Base-by-base conservation (phyloP, 2,329 filamentous ascomycete genomes). In the Plectosphaerella plurivora region DNA sequence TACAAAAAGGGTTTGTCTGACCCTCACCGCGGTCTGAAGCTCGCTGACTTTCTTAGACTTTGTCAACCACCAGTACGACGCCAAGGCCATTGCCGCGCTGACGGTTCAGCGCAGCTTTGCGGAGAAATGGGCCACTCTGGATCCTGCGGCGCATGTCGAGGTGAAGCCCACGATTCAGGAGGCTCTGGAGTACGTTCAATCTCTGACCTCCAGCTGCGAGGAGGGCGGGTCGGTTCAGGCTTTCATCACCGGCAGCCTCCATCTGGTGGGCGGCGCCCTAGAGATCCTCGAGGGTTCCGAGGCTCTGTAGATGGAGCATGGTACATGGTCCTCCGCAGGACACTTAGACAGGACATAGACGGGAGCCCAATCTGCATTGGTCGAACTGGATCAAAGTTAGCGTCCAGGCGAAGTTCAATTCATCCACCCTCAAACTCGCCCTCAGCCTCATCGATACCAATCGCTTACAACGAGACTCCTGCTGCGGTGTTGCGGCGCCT, bases 221-320 rank as follows among this genome's bases (percentile, higher is more conserved):
- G 60, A 70, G 49, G 69, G 62, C 0, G 61, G 73, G 45, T 66
- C 64, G 7, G 66, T 77, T 14, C 73, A 76, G 50, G 55, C 55
- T 0, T 70, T 84, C 24, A 72, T 86, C 47, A 86, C 83, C 4
- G 83, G 84, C 3, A 86, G 83, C 63, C 66, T 87, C 56, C 82
- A 86, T 64, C 71, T 87, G 1, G 79, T 86, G 1, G 83, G 83
- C 1, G 79, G 77, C 12, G 76, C 73, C 10, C 60, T 82, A 58
- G 72, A 71, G 2, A 73, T 79, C 37, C 51, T 82, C 56, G 76
- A 81, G 51, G 68, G 71, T 46, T 70, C 67, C 0, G 73, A 76
- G 63, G 72, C 69, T 45, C 61, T 76, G 28, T 33, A 33, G 28
- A 12, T 10, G 9, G 28, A 33, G 11, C 11, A 4, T 5, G 28